Evolutionary conservation across 1,284 basidiomycete species (phyloP).

Genomic region (Stygiomarasmius scandens): DNA sequence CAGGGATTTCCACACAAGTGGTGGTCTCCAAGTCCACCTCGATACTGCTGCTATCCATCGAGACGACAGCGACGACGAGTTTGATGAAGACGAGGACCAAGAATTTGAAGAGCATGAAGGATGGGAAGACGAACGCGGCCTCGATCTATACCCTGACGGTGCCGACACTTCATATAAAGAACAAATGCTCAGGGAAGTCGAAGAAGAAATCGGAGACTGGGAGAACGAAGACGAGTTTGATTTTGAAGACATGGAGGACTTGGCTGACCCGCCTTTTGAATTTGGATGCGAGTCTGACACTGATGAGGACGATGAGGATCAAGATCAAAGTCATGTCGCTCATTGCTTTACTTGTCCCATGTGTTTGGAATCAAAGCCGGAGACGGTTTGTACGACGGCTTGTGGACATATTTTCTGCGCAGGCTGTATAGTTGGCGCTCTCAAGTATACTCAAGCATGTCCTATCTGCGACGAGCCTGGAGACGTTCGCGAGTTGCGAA

Average conservation of each 20-base stretch:
- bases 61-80: conserved; percentile 17
- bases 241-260: conserved; percentile 20
- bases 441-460: conserved; percentile 18
- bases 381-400: conserved; percentile 18
- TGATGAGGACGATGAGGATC: conserved; percentile 9
- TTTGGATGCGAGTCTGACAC: neutral
- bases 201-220: conserved; percentile 14
- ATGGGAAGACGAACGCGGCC: conserved; percentile 24
- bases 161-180: neutral
- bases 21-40: conserved; percentile 13
- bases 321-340: conserved; percentile 6
- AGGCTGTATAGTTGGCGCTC: conserved; percentile 18
- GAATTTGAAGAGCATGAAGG: neutral
- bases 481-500: conserved; percentile 17
- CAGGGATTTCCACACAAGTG: conserved; percentile 2
- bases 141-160: conserved; percentile 20
- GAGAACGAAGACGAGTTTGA: conserved; percentile 23
- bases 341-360: conserved; percentile 21
- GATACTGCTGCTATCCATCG: conserved; percentile 9
- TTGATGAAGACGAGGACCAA: conserved; percentile 2
- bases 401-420: conserved; percentile 27
- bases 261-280: conserved; percentile 8
- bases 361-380: conserved; percentile 14
- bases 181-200: neutral
- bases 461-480: conserved; percentile 21